Evolutionary conservation across 768 basidiomycete genomes (phyloP), one percentile per base, ranked within the genome.

Genomic region (Pulveroboletus sp.): DNA sequence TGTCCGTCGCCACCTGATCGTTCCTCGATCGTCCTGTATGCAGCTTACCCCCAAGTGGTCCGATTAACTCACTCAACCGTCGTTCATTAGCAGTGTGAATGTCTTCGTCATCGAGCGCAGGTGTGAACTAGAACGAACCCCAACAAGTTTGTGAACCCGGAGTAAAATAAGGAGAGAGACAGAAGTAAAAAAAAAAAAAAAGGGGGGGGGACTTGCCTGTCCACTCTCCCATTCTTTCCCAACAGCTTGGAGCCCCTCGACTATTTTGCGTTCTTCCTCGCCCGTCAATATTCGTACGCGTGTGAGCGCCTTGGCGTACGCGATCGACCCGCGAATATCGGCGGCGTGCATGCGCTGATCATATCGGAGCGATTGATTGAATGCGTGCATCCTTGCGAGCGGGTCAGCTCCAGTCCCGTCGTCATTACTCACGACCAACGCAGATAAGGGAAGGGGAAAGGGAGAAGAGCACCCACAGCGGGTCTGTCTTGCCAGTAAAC

Each of bases 1-100:
- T 89, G 65, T 99, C 96, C 1, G 96, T 99, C 4, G 95, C 93
- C 54, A 97, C 95, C 67, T 99, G 96, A 66, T 99, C 96, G 68
- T 99, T 99, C 47, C 96, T 81, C 44, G 93, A 95, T 52, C 96
- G 83, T 27, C 96, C 96, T 0, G 96, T 99, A 65, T 99, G 96
- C 38, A 99, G 76, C 69, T 98, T 99, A 4, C 96, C 96, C 6
- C 91, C 93, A 14, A 92, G 80, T 13, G 89, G 76, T 0, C 96
- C 96, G 47, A 98, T 91, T 46, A 99, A 71, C 71, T 99, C 95
- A 55, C 84, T 89, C 57, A 99, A 70, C 37, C 96, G 81, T 41
- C 96, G 83, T 67, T 99, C 96, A 62, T 98, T 99, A 47, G 96
- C 96, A 11, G 96, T 99, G 68, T 98, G 95, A 52, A 99, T 98